phyloP scores from a whole-genome alignment of 2,329 filamentous ascomycete species.

The Penicillium sp. region DNA sequence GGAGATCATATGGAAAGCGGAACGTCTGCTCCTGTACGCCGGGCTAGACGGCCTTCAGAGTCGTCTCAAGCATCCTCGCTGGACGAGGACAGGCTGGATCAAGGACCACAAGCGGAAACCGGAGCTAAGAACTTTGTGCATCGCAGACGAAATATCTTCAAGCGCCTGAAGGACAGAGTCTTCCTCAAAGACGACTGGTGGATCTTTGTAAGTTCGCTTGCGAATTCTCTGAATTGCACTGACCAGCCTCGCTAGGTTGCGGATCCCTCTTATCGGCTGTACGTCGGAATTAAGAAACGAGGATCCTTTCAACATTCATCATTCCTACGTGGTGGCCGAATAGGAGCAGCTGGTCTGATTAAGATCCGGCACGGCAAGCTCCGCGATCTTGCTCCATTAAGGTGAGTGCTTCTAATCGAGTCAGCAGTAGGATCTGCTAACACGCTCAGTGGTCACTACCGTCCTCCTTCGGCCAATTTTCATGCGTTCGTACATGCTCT shows the following conservation, averaged over 20 bases:
- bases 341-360: conserved; percentile 81
- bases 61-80: not conserved
- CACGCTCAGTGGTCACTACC: conserved; percentile 76
- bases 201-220: conserved; percentile 70
- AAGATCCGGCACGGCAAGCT: conserved; percentile 82
- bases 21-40: not conserved
- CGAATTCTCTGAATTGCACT: not conserved
- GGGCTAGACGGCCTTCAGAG: too few species aligned
- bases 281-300: conserved; percentile 86
- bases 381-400: conserved; percentile 69
- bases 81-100: not conserved
- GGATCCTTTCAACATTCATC: conserved; percentile 91
- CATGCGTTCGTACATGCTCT: conserved; percentile 77
- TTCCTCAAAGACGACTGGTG: conserved; percentile 86
- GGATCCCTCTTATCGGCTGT: conserved; percentile 78
- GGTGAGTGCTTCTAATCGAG: conserved; percentile 23
- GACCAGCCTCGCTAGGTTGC: conserved; percentile 41
- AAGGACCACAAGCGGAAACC: conserved; percentile 38
- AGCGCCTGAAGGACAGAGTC: conserved; percentile 73
- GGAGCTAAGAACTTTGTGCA: conserved; percentile 67
- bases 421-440: conserved; percentile 17
- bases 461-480: conserved; percentile 82
- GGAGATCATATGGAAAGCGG: conserved; percentile 15
- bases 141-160: conserved; percentile 74
- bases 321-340: conserved; percentile 81